Percentiles rank a stretch among this genome's conserved stretches.
Evolutionary conservation across 192 early-diverging fungal species (phyloP).

Genomic region (Jimgerdemannia flammicorona): DNA sequence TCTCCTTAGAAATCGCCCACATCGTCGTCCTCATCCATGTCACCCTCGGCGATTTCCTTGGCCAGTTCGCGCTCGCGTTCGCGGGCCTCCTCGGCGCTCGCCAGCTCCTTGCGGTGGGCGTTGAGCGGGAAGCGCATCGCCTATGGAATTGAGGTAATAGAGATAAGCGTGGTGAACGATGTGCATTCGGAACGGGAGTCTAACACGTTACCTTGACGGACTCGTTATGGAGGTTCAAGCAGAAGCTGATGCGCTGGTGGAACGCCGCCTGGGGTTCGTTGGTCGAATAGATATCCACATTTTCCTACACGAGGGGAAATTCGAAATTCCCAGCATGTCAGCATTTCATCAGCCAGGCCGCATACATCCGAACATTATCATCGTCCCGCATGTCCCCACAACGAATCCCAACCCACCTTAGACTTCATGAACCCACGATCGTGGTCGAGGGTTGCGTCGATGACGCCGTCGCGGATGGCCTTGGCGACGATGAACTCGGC

Average conservation of each 20-base stretch:
- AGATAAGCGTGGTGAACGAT: too few species aligned
- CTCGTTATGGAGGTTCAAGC: slow-evolving; percentile 95
- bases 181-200: not conserved
- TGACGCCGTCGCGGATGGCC: slow-evolving; percentile 97
- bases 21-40: slow-evolving; percentile 83
- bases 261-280: slow-evolving; percentile 96
- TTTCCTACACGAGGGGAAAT: slow-evolving; percentile 52
- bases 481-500: slow-evolving; percentile 99
- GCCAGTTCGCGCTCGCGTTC: slow-evolving; percentile 92
- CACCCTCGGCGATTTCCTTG: slow-evolving; percentile 88
- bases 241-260: slow-evolving; percentile 92
- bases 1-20: slow-evolving; percentile 33
- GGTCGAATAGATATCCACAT: slow-evolving; percentile 93
- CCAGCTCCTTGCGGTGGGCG: slow-evolving; percentile 83
- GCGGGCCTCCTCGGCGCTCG: slow-evolving; percentile 70
- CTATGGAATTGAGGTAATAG: slow-evolving; percentile 25
- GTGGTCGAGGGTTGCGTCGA: slow-evolving; percentile 97
- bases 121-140: slow-evolving; percentile 95
- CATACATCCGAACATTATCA: too few species aligned
- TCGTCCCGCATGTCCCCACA: too few species aligned
- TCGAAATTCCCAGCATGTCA: too few species aligned
- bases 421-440: slow-evolving; percentile 89
- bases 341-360: too few species aligned
- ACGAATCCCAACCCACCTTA: slow-evolving; percentile 43
- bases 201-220: slow-evolving; percentile 70